Base-by-base conservation (phyloP, 495 filamentous ascomycete genomes). In the Hyphodiscus hymeniophilus region DNA sequence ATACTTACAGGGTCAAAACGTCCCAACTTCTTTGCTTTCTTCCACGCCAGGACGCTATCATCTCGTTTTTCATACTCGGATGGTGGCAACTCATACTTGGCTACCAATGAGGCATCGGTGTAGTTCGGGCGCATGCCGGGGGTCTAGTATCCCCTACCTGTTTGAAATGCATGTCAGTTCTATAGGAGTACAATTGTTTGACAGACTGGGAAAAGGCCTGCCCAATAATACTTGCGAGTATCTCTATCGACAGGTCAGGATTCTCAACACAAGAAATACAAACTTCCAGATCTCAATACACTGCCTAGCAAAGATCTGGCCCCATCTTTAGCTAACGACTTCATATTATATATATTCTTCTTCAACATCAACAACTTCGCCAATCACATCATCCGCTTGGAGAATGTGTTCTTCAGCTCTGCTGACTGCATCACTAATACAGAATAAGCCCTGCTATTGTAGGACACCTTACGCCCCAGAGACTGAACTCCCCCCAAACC, bases 31-130 rank as follows among this genome's bases (percentile, higher is more conserved):
- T 95, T 81, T 17, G 80, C 74, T 66, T 84, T 87, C 70, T 98
- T 98, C 87, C 87, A 96, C 8, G 89, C 85, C 33, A 95, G 74
- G 13, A 98, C 92, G 20, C 84, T 89, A 66, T 94, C 85, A 21
- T 80, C 68, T 47, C 87, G 87, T 45, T 78, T 76, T 58, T 86
- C 85, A 69, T 98, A 98, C 47, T 87, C 81, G 16, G 82, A 77
- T 23, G 73, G 66, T 16, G 89, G 87, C 65, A 98, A 80, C 48
- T 79, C 77, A 60, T 88, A 96, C 63, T 96, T 97, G 18, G 84
- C 77, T 11, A 95, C 85, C 1, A 79, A 76, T 21, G 84, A 87
- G 20, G 81, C 70, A 59, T 89, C 89, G 59, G 75, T 80, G 66
- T 85, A 87, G 61, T 94, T 88, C 17, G 78, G 75, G 33, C 83